Evolutionary conservation across 257 asterid genomes (phyloP).

Genomic region (Gynochthodes officinalis): DNA sequence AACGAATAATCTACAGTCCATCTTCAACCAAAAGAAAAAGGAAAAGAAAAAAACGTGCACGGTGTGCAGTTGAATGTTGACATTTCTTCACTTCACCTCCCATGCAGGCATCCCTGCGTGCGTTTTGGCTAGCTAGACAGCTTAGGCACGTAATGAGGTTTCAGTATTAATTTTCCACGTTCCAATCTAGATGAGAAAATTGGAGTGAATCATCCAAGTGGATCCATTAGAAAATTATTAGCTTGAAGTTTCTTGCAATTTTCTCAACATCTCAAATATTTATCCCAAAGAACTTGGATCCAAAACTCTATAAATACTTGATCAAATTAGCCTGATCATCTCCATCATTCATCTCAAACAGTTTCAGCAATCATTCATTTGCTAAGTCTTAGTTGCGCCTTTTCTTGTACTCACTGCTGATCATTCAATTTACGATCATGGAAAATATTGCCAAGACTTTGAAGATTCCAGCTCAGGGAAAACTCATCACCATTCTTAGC

Average conservation of each 20-base stretch:
- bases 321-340: background rate
- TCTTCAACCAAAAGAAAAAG: too few relatives aligned
- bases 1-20: too few relatives aligned
- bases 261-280: too few relatives aligned
- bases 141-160: too few relatives aligned
- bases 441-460: conserved; percentile 7
- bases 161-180: too few relatives aligned
- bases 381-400: background rate
- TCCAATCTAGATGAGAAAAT: too few relatives aligned
- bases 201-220: too few relatives aligned
- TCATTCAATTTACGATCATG: background rate
- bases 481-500: conserved; percentile 42
- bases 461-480: conserved; percentile 38
- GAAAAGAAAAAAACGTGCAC: too few relatives aligned
- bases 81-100: too few relatives aligned
- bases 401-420: background rate
- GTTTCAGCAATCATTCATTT: background rate
- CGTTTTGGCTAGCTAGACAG: too few relatives aligned
- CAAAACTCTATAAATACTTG: conserved; percentile 7
- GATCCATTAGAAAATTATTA: background rate
- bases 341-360: background rate
- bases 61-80: too few relatives aligned
- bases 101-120: too few relatives aligned
- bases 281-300: background rate
- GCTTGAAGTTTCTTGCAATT: background rate